Conservation (phyloP, 2,329 filamentous ascomycete genomes). For the Phialophora expanda region DNA sequence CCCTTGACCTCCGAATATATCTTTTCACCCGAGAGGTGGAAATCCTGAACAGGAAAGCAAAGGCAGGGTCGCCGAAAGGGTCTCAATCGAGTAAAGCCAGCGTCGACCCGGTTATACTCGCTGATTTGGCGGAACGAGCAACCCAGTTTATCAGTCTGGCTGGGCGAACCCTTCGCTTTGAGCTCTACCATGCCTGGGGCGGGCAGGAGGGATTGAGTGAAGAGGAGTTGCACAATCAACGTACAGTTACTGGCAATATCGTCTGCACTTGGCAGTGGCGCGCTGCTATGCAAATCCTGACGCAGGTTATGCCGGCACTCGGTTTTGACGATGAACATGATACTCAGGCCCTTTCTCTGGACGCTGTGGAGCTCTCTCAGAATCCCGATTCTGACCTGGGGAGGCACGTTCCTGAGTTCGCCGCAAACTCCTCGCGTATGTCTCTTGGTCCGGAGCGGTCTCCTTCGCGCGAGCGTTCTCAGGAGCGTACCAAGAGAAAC, state of each 20-base stretch:
- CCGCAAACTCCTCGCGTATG: slow-evolving; percentile 15
- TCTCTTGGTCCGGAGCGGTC: slow-evolving; percentile 22
- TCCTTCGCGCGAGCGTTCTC: slow-evolving; percentile 28
- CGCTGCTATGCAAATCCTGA: slow-evolving; percentile 51
- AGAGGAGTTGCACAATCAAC: slow-evolving; percentile 40
- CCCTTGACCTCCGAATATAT: slow-evolving; percentile 94
- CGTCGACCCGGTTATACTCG: slow-evolving; percentile 61
- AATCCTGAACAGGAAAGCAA: slow-evolving; percentile 57
- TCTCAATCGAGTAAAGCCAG: slow-evolving; percentile 7
- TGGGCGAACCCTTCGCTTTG: slow-evolving; percentile 77
- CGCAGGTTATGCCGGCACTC: slow-evolving; percentile 23
- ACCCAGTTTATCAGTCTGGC: slow-evolving; percentile 83
- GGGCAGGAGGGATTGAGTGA: slow-evolving; percentile 55
- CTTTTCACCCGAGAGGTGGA: slow-evolving; percentile 88
- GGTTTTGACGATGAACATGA: slow-evolving; percentile 23
- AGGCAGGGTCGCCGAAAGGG: slow-evolving; percentile 13
- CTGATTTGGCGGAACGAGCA: slow-evolving; percentile 82
- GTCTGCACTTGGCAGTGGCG: slow-evolving; percentile 55
- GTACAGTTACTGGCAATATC: slow-evolving; percentile 51
- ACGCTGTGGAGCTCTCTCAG: slow-evolving; percentile 29
- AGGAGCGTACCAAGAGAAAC: slow-evolving; percentile 25
- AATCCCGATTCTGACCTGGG: slow-evolving; percentile 3
- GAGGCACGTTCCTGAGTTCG: not conserved
- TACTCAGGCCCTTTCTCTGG: slow-evolving; percentile 22
- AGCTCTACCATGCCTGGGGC: slow-evolving; percentile 65